These are phyloP conservation scores for Exophiala xenobiotica DNA, from an alignment of 2,329 filamentous ascomycete species.

Conservation along the genomic window DNA sequence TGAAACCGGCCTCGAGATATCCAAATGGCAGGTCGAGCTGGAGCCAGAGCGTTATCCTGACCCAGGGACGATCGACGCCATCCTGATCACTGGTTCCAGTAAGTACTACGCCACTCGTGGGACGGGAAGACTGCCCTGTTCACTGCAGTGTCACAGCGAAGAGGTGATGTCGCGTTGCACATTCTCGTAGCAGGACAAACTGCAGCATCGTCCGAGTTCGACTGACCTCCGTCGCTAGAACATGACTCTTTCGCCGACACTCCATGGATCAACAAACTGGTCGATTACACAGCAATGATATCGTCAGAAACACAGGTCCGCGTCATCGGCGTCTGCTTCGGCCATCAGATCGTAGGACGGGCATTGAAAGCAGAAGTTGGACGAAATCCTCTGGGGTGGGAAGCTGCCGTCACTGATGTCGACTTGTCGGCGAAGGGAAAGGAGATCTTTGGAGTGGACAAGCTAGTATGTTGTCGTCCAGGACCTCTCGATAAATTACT, in stretches of 20 bases:
- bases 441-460: conserved; percentile 67
- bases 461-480: conserved; percentile 53
- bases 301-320: conserved; percentile 63
- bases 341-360: conserved; percentile 79
- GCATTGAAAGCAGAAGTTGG: conserved; percentile 68
- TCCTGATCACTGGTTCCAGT: conserved; percentile 75
- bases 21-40: conserved; percentile 69
- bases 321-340: conserved; percentile 81
- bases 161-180: no score
- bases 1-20: conserved; percentile 54
- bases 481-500: background rate
- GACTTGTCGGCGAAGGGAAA: conserved; percentile 68
- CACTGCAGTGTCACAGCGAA: no score
- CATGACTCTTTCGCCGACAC: conserved; percentile 71
- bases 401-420: conserved; percentile 71
- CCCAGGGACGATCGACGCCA: conserved; percentile 72
- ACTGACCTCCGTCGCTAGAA: conserved; percentile 44
- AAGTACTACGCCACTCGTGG: conserved; percentile 29
- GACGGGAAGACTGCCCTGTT: background rate
- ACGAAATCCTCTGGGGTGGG: conserved; percentile 71
- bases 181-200: conserved; percentile 2
- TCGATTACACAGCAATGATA: conserved; percentile 64
- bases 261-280: conserved; percentile 73
- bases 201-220: background rate
- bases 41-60: conserved; percentile 66